Evolutionary conservation across 305 asterid genomes (phyloP), one percentile per base, ranked within the genome.

Genomic region (Plantago lanceolata): DNA sequence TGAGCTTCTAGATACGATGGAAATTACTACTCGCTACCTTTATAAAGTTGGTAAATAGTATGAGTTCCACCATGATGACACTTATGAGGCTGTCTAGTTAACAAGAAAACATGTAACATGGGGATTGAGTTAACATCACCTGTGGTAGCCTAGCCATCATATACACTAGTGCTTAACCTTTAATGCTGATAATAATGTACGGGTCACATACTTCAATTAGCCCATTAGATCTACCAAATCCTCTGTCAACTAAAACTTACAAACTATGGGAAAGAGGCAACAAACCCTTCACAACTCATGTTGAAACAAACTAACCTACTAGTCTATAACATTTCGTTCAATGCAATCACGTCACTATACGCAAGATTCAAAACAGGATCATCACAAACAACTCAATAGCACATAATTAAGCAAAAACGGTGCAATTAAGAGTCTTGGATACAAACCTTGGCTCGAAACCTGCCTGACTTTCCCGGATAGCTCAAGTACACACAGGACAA

Each of bases 401-500:
- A 62, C 40, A 50, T 16, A 15, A 53, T 47, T 14, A 63, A 65
- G 70, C 61, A 65, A 19, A 29, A 56, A 19, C 19, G 28, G 1
- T 47, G 18, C 50, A 61, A 13, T 43, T 19, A 7, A 59, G 48
- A 63, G 63, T 61, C 51, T 20, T 14, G n/a, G 44, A 21, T 49
- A 66, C 58, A 19, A 15, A 72, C 72, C 65, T 7, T 14, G 31
- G 59, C 9, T 16, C 47, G 63, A 61, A 65, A 71, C 45, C 9
- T 8, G 62, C 37, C 64, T 12, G 14, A 43, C 40, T 48, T 11
- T 28, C 57, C 62, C 1, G 15, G 17, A 53, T 26, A 13, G 58
- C 51, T 82, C 81, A 90, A 75, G 72, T 71, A 69, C 97, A 90
- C 29, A 84, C 65, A 56, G 95, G 89, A 68, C 97, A 90, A 54